A percentile compares a stretch with the other conserved stretches of the same genome.
These are phyloP conservation scores for Pseudozyma hubeiensis DNA, from an alignment of 1,284 basidiomycete genomes.

Conservation along the genomic window DNA sequence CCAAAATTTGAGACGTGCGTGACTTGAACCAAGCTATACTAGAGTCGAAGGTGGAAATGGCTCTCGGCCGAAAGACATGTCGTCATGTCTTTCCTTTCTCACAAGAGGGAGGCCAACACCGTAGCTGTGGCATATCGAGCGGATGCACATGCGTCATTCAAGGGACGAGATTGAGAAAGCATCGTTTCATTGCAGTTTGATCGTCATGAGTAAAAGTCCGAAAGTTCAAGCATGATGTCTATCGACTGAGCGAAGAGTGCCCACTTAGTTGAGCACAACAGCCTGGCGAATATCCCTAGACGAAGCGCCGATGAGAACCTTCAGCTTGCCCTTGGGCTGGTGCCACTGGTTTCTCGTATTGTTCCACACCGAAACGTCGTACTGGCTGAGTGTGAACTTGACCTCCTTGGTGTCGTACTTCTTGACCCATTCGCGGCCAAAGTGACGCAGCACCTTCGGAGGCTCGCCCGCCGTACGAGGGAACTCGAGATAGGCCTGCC, in stretches of 20 bases:
- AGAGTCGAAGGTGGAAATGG: no score
- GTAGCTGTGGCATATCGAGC: no score
- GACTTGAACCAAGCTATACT: not conserved
- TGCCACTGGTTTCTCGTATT: conserved; percentile 46
- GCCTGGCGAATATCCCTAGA: conserved; percentile 55
- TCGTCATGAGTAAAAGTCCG: conserved; percentile 1
- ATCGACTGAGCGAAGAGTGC: not conserved
- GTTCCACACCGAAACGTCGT: conserved; percentile 56
- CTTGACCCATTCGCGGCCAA: conserved; percentile 49
- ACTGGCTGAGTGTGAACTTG: conserved; percentile 47
- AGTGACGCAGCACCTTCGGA: conserved; percentile 59
- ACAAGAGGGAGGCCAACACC: no score
- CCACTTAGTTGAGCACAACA: conserved; percentile 28
- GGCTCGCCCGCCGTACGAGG: conserved; percentile 54
- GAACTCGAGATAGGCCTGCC: conserved; percentile 61
- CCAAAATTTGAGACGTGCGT: not conserved
- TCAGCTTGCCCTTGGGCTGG: conserved; percentile 48
- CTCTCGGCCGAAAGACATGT: not conserved
- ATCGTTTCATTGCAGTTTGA: not conserved
- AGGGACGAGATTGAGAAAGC: not conserved
- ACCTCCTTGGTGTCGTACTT: conserved; percentile 36
- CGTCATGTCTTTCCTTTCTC: no score
- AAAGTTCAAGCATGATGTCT: not conserved
- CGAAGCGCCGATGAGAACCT: conserved; percentile 52
- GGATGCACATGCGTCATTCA: no score